Percentiles rank a stretch among this genome's conserved stretches.
These are phyloP conservation scores for Balamuthia mandrillaris DNA, from an alignment of 208 protist genomes.

Conservation along the genomic window DNA sequence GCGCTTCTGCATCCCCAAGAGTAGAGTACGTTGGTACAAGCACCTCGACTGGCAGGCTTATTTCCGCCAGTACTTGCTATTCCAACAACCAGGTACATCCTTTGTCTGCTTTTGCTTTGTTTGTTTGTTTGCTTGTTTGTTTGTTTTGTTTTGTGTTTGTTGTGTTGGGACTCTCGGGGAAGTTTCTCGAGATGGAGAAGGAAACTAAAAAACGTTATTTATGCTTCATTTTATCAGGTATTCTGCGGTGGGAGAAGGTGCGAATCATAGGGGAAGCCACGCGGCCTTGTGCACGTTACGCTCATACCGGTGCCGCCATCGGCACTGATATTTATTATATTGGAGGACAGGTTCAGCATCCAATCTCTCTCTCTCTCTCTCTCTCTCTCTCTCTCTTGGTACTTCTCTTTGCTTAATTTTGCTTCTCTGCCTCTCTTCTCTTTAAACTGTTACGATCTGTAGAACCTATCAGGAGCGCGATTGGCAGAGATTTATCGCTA, in stretches of 20 bases:
- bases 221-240: background rate
- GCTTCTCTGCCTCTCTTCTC: too few species aligned
- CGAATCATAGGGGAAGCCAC: background rate
- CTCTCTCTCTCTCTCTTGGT: too few species aligned
- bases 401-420: too few species aligned
- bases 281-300: background rate
- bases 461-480: background rate
- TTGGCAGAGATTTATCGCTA: background rate
- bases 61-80: background rate
- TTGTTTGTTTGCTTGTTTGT: too few species aligned
- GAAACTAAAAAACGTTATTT: too few species aligned
- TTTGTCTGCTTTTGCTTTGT: too few species aligned
- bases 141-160: background rate
- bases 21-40: too few species aligned
- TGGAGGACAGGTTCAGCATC: conserved; percentile 1
- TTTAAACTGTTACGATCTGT: too few species aligned
- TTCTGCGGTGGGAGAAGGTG: background rate
- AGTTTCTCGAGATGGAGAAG: too few species aligned
- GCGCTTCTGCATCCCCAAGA: background rate
- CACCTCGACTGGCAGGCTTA: background rate
- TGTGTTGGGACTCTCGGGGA: too few species aligned
- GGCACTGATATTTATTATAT: background rate
- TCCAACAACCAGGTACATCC: background rate
- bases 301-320: conserved; percentile 10
- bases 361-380: too few species aligned